Conservation (phyloP, 306 rosid genomes). For the Glycine latifolia region DNA sequence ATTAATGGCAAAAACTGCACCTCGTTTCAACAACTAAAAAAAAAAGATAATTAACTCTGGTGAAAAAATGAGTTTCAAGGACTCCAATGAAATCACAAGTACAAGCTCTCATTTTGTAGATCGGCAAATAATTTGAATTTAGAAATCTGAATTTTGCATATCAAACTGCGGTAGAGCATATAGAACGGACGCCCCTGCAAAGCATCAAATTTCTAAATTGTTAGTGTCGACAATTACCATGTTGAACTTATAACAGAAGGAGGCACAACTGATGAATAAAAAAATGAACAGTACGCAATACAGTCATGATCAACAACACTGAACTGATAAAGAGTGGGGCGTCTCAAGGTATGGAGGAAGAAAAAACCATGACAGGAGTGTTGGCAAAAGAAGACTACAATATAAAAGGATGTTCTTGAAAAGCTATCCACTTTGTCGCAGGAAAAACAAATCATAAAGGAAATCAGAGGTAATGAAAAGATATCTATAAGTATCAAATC, state of each 20-base stretch:
- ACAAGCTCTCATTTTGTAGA: conserved; percentile 28
- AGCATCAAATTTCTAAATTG: conserved; percentile 31
- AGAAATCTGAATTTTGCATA: not conserved
- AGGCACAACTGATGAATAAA: not conserved
- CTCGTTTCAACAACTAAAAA: conserved; percentile 22
- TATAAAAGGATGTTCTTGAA: conserved; percentile 5
- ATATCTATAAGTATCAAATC: conserved; percentile 7
- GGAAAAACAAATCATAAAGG: too few species aligned
- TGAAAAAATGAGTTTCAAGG: not conserved
- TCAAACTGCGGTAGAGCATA: conserved; percentile 40
- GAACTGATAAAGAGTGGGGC: not conserved
- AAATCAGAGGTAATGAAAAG: not conserved
- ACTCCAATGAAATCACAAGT: conserved; percentile 22
- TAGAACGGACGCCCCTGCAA: conserved; percentile 48
- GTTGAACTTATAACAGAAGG: not conserved
- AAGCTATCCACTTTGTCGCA: conserved; percentile 4
- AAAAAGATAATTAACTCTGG: not conserved
- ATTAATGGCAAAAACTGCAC: not conserved
- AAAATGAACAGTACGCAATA: not conserved
- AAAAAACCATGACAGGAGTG: not conserved
- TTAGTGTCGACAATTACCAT: conserved; percentile 4
- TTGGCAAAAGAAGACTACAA: not conserved
- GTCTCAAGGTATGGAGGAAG: not conserved
- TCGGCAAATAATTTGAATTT: conserved; percentile 19
- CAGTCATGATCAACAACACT: not conserved